A percentile compares a stretch with the other conserved stretches of the same genome.
Evolutionary conservation across 148 eudicot species (phyloP).

Genomic region (Spergularia marina): DNA sequence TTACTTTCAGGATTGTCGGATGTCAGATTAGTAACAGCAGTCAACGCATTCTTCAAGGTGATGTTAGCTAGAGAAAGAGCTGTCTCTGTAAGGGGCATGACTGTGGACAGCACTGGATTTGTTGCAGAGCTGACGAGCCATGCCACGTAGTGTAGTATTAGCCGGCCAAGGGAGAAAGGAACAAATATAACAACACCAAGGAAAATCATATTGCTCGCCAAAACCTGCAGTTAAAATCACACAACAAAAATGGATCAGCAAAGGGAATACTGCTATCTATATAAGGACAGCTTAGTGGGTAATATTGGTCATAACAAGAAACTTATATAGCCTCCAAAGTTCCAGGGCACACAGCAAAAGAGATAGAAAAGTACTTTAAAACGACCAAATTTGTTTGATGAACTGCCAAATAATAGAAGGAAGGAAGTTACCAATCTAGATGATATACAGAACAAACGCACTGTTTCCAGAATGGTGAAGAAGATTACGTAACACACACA

Average conservation of each 20-base stretch:
- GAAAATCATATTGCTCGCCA: slow-evolving; percentile 96
- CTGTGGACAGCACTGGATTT: slow-evolving; percentile 62
- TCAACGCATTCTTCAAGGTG: slow-evolving; percentile 76
- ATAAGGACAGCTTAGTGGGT: background rate
- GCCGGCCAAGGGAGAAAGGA: slow-evolving; percentile 88
- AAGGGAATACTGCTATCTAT: background rate
- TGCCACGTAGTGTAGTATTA: slow-evolving; percentile 66
- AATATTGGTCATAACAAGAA: background rate
- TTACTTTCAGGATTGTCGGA: slow-evolving; percentile 47
- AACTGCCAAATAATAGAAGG: background rate
- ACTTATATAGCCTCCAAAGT: background rate
- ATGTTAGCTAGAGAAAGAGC: slow-evolving; percentile 81
- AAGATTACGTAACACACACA: background rate
- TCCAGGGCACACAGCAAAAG: background rate
- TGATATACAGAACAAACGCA: background rate
- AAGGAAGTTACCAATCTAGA: background rate
- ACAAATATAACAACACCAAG: slow-evolving; percentile 87
- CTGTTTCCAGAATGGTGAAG: background rate
- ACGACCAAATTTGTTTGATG: background rate
- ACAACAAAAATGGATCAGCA: background rate
- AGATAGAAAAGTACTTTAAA: background rate
- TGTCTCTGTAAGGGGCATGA: slow-evolving; percentile 70
- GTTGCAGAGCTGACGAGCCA: slow-evolving; percentile 74
- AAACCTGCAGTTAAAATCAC: slow-evolving; percentile 62
- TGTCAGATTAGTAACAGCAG: slow-evolving; percentile 68